These are phyloP conservation scores for Penicillium roqueforti DNA, from an alignment of 495 filamentous ascomycete species.

Conservation along the genomic window DNA sequence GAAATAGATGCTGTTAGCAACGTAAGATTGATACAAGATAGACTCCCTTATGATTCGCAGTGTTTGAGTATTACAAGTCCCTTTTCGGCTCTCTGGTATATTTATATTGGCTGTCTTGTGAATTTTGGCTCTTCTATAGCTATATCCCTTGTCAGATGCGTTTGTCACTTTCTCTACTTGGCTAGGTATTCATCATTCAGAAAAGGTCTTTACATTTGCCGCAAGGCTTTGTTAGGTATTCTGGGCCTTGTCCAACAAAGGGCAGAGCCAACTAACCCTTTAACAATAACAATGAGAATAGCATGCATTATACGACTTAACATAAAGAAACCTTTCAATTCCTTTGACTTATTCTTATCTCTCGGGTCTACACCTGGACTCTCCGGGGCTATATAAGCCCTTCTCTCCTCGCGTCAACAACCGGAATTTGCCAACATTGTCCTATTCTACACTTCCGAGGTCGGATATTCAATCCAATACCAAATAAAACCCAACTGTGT, in stretches of 20 bases:
- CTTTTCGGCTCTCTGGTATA: no score
- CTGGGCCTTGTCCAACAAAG: background rate
- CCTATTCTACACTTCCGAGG: background rate
- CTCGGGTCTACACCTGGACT: background rate
- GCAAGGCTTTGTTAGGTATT: background rate
- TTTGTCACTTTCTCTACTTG: background rate
- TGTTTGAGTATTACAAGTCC: no score
- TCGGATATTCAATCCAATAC: background rate
- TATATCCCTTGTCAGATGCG: no score
- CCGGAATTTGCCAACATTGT: background rate
- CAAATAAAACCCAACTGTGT: background rate
- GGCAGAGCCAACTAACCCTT: background rate
- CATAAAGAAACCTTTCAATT: background rate
- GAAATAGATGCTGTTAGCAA: background rate
- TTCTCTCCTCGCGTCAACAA: background rate
- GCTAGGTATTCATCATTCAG: background rate
- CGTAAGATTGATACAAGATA: background rate
- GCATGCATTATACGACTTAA: background rate
- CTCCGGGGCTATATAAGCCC: background rate
- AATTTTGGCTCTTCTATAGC: no score
- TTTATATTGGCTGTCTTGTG: no score
- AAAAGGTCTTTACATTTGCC: background rate
- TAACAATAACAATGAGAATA: background rate
- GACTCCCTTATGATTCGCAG: no score
- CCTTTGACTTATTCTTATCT: background rate